phyloP scores from a whole-genome alignment of 805 yeast genomes.

The Wickerhamiella sergipiensis region DNA sequence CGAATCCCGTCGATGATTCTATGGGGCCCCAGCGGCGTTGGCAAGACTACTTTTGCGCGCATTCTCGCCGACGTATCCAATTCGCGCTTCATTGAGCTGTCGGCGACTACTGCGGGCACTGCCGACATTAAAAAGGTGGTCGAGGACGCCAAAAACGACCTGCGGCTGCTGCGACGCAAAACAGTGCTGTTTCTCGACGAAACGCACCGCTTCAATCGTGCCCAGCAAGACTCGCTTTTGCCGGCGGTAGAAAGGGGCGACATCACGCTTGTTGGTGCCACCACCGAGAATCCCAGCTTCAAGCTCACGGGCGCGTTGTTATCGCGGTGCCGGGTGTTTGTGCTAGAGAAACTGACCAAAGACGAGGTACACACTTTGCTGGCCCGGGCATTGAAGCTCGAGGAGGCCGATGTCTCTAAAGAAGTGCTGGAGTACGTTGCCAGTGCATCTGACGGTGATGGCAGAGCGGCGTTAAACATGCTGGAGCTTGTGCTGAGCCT shows the following conservation, averaged over 20 bases:
- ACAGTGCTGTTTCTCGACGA: constrained; percentile 83
- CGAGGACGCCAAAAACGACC: constrained; percentile 37
- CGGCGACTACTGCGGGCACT: constrained; percentile 67
- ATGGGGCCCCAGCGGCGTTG: constrained; percentile 96
- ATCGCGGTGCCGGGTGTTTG: constrained; percentile 73
- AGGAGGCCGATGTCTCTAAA: constrained; percentile 33
- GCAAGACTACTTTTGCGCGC: constrained; percentile 75
- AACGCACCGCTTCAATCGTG: constrained; percentile 72
- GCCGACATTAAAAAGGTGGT: constrained; percentile 52
- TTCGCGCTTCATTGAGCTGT: constrained; percentile 58
- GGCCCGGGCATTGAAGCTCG: constrained; percentile 35
- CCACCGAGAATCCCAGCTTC: constrained; percentile 87
- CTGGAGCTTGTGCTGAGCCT: constrained; percentile 40
- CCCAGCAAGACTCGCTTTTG: constrained; percentile 78
- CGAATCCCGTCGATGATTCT: constrained; percentile 64
- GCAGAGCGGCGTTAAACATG: constrained; percentile 67
- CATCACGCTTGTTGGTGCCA: constrained; percentile 82
- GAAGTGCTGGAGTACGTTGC: constrained; percentile 56
- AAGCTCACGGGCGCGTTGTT: constrained; percentile 69
- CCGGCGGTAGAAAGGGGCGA: constrained; percentile 78
- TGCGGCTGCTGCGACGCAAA: constrained; percentile 42
- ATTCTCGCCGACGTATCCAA: constrained; percentile 42
- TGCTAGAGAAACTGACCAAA: constrained; percentile 38
- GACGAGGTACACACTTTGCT: constrained; percentile 42
- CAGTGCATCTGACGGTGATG: constrained; percentile 74